Base-by-base conservation (phyloP, 2,329 filamentous ascomycete genomes). In the Exophiala calicioides region DNA sequence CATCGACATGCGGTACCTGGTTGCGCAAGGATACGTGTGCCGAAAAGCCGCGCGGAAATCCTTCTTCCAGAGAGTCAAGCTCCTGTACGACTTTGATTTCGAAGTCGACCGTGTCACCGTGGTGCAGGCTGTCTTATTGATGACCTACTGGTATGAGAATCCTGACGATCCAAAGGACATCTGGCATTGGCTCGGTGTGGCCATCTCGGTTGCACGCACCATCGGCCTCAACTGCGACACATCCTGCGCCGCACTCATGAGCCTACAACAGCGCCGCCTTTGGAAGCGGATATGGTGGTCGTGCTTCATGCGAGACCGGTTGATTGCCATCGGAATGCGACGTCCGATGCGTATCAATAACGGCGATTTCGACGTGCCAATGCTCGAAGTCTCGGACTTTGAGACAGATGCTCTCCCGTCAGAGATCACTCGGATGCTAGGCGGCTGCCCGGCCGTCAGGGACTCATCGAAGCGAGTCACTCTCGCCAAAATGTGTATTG, bases 241-340 rank as follows among this genome's bases (percentile, higher is more conserved):
- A 2, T 79, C 79, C 21, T 85, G 84, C 47, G 89, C 87, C 6
- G 84, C 80, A 58, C 41, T 56, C 32, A 88, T 95, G 79, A 79
- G 86, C 29, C 68, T 72, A 3, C 77, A 80, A 42, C 85, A 87
- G 61, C 86, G 90, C 63, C 88, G 83, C 61, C 73, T 96, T 39
- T 95, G 90, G 87, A 95, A 95, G 71, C 80, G 90, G 42, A 93
- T 96, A 58, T 97, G 91, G 91, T 97, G 91, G 91, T 95, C 88
- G 23, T 94, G 88, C 55, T 95, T 95, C 63, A 95, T 95, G 82
- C 85, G 90, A 44, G 91, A 97, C 68, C 86, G 90, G 37, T 77
- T 96, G 31, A 90, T 96, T 54, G 91, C 91, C 2, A 74, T 97
- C 9, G 91, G 91, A 45, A 96, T 96, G 90, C 82, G 91, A 46